Evolutionary conservation across 2,329 filamentous ascomycete species (phyloP).

Genomic region (Stagonosporopsis tanaceti): DNA sequence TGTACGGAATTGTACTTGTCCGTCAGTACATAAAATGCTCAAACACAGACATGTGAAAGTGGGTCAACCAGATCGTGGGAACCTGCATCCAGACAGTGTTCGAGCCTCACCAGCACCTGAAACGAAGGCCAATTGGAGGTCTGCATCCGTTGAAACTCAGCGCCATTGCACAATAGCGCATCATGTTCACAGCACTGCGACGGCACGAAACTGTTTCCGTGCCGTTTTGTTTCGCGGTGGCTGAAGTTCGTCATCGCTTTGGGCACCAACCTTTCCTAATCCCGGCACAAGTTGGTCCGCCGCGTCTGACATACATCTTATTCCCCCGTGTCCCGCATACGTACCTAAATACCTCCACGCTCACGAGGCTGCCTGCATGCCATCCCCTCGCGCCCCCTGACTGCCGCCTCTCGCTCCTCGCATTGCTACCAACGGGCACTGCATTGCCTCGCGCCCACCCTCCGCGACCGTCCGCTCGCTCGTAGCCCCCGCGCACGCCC

Average conservation of each 20-base stretch:
- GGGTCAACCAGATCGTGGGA: constrained; percentile 10
- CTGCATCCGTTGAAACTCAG: background rate
- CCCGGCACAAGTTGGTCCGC: constrained; percentile 14
- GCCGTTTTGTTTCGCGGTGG: background rate
- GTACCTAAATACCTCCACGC: background rate
- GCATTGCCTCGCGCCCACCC: background rate
- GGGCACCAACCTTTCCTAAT: constrained; percentile 13
- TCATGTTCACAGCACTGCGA: background rate
- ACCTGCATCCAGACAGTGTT: background rate
- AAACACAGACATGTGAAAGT: constrained; percentile 15
- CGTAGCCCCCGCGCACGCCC: constrained; percentile 1
- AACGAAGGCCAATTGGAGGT: background rate
- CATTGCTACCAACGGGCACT: background rate
- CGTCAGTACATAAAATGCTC: background rate
- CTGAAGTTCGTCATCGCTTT: constrained; percentile 17
- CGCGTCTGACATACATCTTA: constrained; percentile 14
- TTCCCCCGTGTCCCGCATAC: constrained; percentile 2
- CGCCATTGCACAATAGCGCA: background rate
- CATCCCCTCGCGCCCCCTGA: background rate
- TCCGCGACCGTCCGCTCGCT: constrained; percentile 9
- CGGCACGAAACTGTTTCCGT: background rate
- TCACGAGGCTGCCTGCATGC: constrained; percentile 8
- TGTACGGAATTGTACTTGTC: background rate
- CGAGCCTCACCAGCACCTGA: constrained; percentile 1
- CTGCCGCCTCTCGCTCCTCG: background rate